Evolutionary conservation across 805 yeast species (phyloP).

Genomic region (Lipomyces chichibuensis): DNA sequence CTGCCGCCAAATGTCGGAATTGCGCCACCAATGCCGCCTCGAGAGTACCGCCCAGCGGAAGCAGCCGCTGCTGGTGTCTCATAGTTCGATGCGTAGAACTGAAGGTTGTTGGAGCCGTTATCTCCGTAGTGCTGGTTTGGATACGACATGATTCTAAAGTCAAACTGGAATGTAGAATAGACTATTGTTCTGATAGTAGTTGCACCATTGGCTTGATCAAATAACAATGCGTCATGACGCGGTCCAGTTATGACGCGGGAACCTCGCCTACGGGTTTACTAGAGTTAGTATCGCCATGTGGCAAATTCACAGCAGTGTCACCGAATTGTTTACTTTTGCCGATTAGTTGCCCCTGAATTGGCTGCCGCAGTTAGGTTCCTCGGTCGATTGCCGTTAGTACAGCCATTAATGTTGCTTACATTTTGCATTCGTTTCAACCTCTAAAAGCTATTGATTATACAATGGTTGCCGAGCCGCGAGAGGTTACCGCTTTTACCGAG

Average conservation of each 20-base stretch:
- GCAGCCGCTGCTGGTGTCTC: constrained; percentile 19
- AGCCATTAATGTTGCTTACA: not conserved
- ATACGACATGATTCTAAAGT: not conserved
- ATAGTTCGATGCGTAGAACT: constrained; percentile 43
- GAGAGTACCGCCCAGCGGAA: constrained; percentile 39
- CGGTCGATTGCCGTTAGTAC: too few relatives aligned
- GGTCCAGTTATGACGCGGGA: too few relatives aligned
- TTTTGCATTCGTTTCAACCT: not conserved
- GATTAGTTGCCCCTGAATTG: too few relatives aligned
- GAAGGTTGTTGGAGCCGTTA: constrained; percentile 36
- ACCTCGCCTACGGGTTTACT: too few relatives aligned
- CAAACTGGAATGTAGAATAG: not conserved
- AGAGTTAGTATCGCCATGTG: too few relatives aligned
- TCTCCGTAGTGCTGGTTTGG: not conserved
- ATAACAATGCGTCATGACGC: not conserved
- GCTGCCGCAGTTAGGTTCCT: too few relatives aligned
- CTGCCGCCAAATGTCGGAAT: constrained; percentile 21
- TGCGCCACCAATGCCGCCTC: constrained; percentile 40
- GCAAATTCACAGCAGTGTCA: too few relatives aligned
- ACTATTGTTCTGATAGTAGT: not conserved
- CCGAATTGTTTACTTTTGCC: too few relatives aligned
- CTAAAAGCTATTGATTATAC: not conserved
- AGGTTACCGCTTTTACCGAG: not conserved
- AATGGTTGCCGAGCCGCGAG: not conserved
- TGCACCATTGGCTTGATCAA: not conserved